phyloP scores from a whole-genome alignment of 169 alveolate genomes.

The Babesia bovis region DNA sequence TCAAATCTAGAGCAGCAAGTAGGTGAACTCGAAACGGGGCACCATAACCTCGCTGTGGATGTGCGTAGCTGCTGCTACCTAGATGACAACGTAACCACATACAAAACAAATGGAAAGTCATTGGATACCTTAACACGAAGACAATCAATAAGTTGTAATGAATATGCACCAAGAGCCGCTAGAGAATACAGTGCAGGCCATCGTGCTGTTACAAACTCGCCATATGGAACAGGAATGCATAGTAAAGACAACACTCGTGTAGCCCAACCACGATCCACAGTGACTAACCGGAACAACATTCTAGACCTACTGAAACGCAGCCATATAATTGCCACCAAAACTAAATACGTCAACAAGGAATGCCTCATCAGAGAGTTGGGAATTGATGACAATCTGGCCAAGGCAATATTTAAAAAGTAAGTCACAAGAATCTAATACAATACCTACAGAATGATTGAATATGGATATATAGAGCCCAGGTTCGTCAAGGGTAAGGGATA shows the following conservation, averaged over 20 bases:
- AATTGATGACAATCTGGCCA: slow-evolving; percentile 30
- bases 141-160: slow-evolving; percentile 4
- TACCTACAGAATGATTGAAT: slow-evolving; percentile 43
- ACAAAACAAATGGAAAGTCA: slow-evolving; percentile 13
- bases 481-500: slow-evolving; percentile 54
- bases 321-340: slow-evolving; percentile 17
- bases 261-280: background rate
- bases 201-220: no score
- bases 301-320: slow-evolving; percentile 33
- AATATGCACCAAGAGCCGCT: background rate
- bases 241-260: background rate
- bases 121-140: slow-evolving; percentile 39
- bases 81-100: slow-evolving; percentile 36
- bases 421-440: background rate
- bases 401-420: slow-evolving; percentile 47
- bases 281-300: slow-evolving; percentile 13
- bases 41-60: slow-evolving; percentile 40
- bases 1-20: slow-evolving; percentile 70
- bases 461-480: slow-evolving; percentile 38
- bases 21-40: slow-evolving; percentile 64
- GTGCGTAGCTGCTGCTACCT: slow-evolving; percentile 27
- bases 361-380: slow-evolving; percentile 33
- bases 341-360: slow-evolving; percentile 31
- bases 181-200: background rate
- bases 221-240: background rate